Base-by-base conservation (phyloP, 257 asterid species). In the Haberlea rhodopensis region DNA sequence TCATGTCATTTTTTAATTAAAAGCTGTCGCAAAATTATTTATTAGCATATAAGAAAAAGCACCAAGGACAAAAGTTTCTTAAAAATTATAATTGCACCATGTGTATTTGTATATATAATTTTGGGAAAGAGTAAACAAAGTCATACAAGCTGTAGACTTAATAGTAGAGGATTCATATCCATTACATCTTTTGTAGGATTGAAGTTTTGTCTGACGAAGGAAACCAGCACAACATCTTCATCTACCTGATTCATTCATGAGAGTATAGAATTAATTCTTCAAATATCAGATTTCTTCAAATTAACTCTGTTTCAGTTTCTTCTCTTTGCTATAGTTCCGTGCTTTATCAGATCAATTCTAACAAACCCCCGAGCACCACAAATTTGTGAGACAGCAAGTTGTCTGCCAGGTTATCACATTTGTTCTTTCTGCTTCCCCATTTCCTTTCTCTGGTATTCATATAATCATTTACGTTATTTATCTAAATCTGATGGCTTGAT, bases 271-370 rank as follows among this genome's bases (percentile, higher is more conserved):
- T n/a, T n/a, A n/a, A n/a, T n/a, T 43, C 55, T 16, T 22, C 21
- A 53, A 60, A 34, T 55, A 63, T 60, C 13, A 15, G 6, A 13
- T 65, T 21, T 57, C 19, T 22, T 61, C 24, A 13, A 29, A 43
- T 29, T 57, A 29, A 34, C 51, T 64, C 43, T 9, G 25, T 67
- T 34, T 53, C 25, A 62, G 18, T 37, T 52, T 60, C 37, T 60
- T 40, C 58, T 34, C 1, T 55, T 71, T 74, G 67, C 55, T 81
- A 79, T 80, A 82, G 88, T 82, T 82, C 51, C 94, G 91, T 48
- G 97, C 99, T 70, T 82, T 94, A 63, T 90, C 99, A 43, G 97
- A 94, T 86, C 97, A 94, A 77, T 76, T 90, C 52, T 94, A 94
- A 73, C 91, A 89, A 71, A 64, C 83, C 27, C 92, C 90, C 43